Evolutionary conservation across 78 protist species (phyloP).

Genomic region (Dictyostelium intermedium): DNA sequence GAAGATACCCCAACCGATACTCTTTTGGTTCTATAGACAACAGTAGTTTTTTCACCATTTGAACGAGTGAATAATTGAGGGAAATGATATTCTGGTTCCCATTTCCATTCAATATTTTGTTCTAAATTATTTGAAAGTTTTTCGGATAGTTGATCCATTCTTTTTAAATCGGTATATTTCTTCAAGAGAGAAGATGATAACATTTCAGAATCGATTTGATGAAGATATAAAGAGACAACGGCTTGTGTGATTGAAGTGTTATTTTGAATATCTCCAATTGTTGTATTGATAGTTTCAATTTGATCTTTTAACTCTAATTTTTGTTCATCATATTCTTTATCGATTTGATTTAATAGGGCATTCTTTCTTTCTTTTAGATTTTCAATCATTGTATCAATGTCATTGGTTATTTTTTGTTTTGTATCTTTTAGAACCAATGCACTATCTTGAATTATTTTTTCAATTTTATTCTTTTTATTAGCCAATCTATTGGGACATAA

Average conservation of each 20-base stretch:
- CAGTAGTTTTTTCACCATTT: conserved; percentile 23
- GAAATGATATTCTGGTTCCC: conserved; percentile 76
- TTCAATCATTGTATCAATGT: conserved; percentile 57
- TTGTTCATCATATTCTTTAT: conserved; percentile 53
- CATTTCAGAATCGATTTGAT: background rate
- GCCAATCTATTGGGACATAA: conserved; percentile 7
- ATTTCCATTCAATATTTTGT: conserved; percentile 44
- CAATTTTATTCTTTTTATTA: conserved; percentile 34
- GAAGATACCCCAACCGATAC: background rate
- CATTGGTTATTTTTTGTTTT: conserved; percentile 1
- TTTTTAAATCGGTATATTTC: conserved; percentile 14
- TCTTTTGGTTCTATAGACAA: conserved; percentile 13
- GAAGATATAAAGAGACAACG: background rate
- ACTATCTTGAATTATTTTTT: conserved; percentile 18
- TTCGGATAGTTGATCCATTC: conserved; percentile 13
- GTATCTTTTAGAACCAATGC: conserved; percentile 9
- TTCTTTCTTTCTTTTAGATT: conserved; percentile 16
- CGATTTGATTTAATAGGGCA: conserved; percentile 2
- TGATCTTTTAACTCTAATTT: background rate
- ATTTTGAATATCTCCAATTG: background rate
- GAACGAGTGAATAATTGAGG: conserved; percentile 32
- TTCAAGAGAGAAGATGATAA: background rate
- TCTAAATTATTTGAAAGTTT: conserved; percentile 24
- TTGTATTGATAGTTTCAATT: background rate
- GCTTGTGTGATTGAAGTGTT: background rate